Evolutionary conservation across 116 monocot species (phyloP).

Genomic region (Papilionanthe hybrid): DNA sequence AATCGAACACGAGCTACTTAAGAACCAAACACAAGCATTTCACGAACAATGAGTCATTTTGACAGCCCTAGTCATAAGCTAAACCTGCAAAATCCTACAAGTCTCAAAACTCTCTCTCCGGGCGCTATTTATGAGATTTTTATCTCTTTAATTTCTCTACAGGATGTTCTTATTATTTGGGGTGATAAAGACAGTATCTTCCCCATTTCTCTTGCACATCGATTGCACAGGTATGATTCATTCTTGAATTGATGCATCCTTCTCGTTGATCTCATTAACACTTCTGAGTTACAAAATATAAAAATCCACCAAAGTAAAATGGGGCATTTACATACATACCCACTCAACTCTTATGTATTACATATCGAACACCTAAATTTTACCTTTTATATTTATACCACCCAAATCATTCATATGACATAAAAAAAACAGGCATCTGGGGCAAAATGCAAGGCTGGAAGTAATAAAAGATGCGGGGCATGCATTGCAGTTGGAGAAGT

Average conservation of each 20-base stretch:
- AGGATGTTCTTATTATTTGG: constrained; percentile 77
- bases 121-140: background rate
- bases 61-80: no score
- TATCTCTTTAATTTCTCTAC: background rate
- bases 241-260: background rate
- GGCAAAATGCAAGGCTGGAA: constrained; percentile 50
- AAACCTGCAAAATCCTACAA: no score
- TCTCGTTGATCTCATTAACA: background rate
- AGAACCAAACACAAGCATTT: no score
- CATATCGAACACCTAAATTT: no score
- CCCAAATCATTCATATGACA: no score
- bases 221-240: constrained; percentile 43
- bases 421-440: constrained; percentile 49
- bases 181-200: constrained; percentile 68
- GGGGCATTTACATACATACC: no score
- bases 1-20: no score
- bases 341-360: no score
- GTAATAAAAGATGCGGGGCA: constrained; percentile 68
- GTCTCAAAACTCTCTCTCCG: no score
- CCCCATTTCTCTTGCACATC: constrained; percentile 47
- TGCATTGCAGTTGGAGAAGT: constrained; percentile 67
- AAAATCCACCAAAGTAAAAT: no score
- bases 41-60: no score
- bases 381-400: no score
- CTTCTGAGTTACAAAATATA: background rate